Evolutionary conservation across 164 flowering plant genomes (phyloP), one percentile per base, ranked within the genome.

Genomic region (Taxillus chinensis): DNA sequence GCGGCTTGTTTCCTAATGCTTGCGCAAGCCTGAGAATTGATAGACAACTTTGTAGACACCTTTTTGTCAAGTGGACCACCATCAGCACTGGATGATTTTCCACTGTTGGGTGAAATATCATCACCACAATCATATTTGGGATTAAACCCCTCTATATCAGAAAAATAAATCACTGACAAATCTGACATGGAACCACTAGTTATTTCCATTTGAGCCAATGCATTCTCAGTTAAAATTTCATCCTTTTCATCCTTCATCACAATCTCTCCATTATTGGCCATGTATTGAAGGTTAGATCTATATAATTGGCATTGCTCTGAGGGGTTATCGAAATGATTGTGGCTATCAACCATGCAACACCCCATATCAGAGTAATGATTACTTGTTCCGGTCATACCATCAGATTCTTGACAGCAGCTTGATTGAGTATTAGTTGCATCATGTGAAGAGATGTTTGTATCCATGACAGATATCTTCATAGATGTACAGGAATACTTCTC

Each of bases 181-280:
- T 66, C 41, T n/a, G 62, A 52, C 17, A 49, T 40, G 50, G 69
- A 63, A 46, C 49, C 49, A 41, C n/a, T 51, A 39, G 60, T n/a
- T 46, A 14, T 48, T 59, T 43, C 72, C 37, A 66, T 66, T 38
- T 69, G 68, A 8, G 43, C 62, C 57, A 57, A 66, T 43, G 62
- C 50, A 58, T 46, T 76, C 15, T 62, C 70, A 63, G 65, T 51
- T 15, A 62, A 50, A 69, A 67, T 56, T 54, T 68, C 76, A 55
- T 59, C 71, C 6, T 41, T 27, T 46, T 69, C 78, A 62, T 61
- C 66, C 42, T 65, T 74, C 17, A 27, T 56, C 37, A 11, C 43
- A 45, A 16, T 54, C 55, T 62, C 68, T 39, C 59, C 69, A 59
- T 60, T 66, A 41, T 48, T 59, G 7, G 61, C 46, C 5, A 66